Percentiles rank a stretch among this genome's conserved stretches.
These are phyloP conservation scores for Heterobasidion occidentale DNA, from an alignment of 1,284 basidiomycete genomes.

Conservation along the genomic window DNA sequence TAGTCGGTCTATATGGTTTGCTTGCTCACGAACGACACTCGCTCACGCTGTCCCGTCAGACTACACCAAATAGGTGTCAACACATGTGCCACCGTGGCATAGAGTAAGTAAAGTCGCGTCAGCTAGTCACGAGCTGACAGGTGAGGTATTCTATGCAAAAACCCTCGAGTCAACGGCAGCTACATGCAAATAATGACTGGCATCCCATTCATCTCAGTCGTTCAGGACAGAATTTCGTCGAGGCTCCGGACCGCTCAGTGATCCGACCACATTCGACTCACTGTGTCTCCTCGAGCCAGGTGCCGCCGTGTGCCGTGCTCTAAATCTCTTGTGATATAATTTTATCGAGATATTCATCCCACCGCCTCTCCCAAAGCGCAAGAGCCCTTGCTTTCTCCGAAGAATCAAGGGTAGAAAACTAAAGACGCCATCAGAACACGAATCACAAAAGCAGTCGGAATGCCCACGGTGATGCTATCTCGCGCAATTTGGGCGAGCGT, in stretches of 20 bases:
- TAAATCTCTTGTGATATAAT: not conserved
- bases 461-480: constrained; percentile 53
- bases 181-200: too few species aligned
- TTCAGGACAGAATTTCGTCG: too few species aligned
- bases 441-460: not conserved
- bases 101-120: too few species aligned
- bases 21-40: not conserved
- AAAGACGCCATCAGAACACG: constrained; percentile 1
- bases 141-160: too few species aligned
- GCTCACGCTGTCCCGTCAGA: not conserved
- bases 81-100: not conserved
- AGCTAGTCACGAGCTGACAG: not conserved
- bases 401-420: constrained; percentile 47
- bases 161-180: too few species aligned
- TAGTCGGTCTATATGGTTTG: not conserved
- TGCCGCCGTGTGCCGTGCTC: not conserved
- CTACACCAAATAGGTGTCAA: not conserved
- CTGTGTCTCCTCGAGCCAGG: too few species aligned
- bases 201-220: too few species aligned
- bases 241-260: too few species aligned
- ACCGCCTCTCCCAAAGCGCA: constrained; percentile 41
- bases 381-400: constrained; percentile 41
- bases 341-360: constrained; percentile 23
- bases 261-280: too few species aligned
- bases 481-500: constrained; percentile 54